A percentile compares a stretch with the other conserved stretches of the same genome.
Conservation (phyloP, 192 early-diverging fungal genomes). For the Backusella westeae region DNA sequence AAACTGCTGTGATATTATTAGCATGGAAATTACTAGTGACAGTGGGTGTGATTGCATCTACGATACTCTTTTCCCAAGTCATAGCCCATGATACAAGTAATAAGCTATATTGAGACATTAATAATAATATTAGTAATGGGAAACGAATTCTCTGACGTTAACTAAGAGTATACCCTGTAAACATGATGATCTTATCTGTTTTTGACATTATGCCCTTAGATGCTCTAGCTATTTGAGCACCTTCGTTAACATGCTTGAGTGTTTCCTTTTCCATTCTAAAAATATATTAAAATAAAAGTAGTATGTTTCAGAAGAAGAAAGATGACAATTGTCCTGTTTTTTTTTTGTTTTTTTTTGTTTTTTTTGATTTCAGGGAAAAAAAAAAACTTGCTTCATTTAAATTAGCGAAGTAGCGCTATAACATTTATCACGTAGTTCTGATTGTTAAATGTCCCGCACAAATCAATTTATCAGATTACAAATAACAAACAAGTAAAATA, state of each 20-base stretch:
- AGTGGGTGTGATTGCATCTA: background rate
- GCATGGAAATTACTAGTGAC: conserved; percentile 15
- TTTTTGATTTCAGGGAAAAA: background rate
- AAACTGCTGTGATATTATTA: background rate
- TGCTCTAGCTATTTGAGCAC: background rate
- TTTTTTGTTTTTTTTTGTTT: background rate
- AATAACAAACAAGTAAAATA: background rate
- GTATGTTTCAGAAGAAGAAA: background rate
- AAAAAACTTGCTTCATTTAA: background rate
- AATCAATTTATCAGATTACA: background rate
- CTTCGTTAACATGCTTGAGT: background rate
- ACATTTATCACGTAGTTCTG: background rate
- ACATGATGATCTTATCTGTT: conserved; percentile 3
- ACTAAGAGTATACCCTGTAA: background rate
- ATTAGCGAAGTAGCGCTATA: background rate
- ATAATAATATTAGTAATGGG: background rate
- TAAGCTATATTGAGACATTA: background rate
- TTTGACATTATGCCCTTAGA: background rate
- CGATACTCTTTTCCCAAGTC: background rate
- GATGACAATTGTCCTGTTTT: background rate
- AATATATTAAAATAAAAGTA: background rate
- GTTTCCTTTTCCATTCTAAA: background rate
- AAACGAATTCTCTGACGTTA: background rate
- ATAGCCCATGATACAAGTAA: conserved; percentile 7
- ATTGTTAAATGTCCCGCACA: background rate